phyloP scores from a whole-genome alignment of 768 basidiomycete species.

The Psilocybe azurescens region DNA sequence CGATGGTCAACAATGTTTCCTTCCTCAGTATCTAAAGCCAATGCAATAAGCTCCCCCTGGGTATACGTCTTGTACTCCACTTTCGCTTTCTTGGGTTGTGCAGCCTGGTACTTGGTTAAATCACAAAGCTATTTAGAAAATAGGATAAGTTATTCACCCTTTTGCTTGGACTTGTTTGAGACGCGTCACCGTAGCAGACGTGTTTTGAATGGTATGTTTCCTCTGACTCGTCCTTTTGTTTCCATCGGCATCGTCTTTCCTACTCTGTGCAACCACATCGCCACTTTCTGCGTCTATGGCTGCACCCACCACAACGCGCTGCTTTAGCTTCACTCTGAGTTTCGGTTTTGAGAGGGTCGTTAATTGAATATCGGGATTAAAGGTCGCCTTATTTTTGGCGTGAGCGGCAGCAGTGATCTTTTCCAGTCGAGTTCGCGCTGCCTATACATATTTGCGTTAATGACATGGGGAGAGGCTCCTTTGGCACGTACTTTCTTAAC shows the following conservation, averaged over 20 bases:
- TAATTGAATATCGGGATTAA: constrained; percentile 57
- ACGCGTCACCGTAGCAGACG: constrained; percentile 67
- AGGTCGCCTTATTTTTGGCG: constrained; percentile 67
- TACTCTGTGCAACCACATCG: constrained; percentile 47
- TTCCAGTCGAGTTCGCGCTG: constrained; percentile 59
- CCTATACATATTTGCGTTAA: constrained; percentile 37
- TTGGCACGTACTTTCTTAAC: constrained; percentile 46
- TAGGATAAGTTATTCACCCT: constrained; percentile 45
- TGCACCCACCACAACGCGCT: constrained; percentile 60
- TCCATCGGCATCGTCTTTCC: constrained; percentile 25
- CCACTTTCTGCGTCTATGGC: constrained; percentile 67
- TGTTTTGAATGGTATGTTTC: constrained; percentile 73
- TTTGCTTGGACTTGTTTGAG: constrained; percentile 67
- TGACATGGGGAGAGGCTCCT: neutral
- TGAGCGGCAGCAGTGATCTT: constrained; percentile 71
- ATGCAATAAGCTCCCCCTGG: constrained; percentile 84
- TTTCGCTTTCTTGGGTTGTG: constrained; percentile 67
- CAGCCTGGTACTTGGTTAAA: constrained; percentile 43
- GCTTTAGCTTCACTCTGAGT: constrained; percentile 37
- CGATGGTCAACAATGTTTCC: constrained; percentile 80
- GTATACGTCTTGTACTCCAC: constrained; percentile 57
- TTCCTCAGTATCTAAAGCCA: constrained; percentile 87
- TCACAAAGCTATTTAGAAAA: neutral
- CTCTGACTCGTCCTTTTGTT: constrained; percentile 66
- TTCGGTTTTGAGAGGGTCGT: constrained; percentile 33